phyloP scores from a whole-genome alignment of 805 yeast genomes.

The Kazachstania africana region DNA sequence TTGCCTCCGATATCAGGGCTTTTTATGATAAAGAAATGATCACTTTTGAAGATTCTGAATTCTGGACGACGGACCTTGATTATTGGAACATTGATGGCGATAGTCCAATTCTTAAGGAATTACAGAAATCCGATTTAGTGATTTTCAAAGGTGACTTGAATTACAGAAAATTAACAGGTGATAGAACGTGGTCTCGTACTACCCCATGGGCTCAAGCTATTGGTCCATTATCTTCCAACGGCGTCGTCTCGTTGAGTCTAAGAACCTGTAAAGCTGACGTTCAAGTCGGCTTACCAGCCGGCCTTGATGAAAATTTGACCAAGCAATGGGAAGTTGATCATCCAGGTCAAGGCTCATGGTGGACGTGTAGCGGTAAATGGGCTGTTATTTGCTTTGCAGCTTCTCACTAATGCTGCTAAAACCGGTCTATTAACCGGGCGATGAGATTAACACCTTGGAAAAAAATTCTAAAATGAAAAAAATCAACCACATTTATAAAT shows the following conservation, averaged over 20 bases:
- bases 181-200: constrained; percentile 74
- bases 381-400: constrained; percentile 61
- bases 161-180: constrained; percentile 89
- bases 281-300: constrained; percentile 68
- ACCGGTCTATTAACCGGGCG: not conserved
- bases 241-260: constrained; percentile 57
- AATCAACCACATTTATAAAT: no score
- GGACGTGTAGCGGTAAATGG: constrained; percentile 88
- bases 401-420: not conserved
- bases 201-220: constrained; percentile 66
- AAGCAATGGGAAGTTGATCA: constrained; percentile 47
- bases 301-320: constrained; percentile 58
- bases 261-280: constrained; percentile 97
- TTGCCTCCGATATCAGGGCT: constrained; percentile 35
- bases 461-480: not conserved
- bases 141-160: constrained; percentile 93
- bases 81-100: constrained; percentile 62
- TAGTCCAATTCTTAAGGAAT: constrained; percentile 44
- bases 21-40: constrained; percentile 38
- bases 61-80: constrained; percentile 77
- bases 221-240: constrained; percentile 50
- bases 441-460: no score
- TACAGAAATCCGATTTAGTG: constrained; percentile 54
- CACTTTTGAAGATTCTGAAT: constrained; percentile 46
- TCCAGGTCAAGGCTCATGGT: constrained; percentile 55